phyloP scores from a whole-genome alignment of 306 rosid genomes.

The Acmispon strigosus region DNA sequence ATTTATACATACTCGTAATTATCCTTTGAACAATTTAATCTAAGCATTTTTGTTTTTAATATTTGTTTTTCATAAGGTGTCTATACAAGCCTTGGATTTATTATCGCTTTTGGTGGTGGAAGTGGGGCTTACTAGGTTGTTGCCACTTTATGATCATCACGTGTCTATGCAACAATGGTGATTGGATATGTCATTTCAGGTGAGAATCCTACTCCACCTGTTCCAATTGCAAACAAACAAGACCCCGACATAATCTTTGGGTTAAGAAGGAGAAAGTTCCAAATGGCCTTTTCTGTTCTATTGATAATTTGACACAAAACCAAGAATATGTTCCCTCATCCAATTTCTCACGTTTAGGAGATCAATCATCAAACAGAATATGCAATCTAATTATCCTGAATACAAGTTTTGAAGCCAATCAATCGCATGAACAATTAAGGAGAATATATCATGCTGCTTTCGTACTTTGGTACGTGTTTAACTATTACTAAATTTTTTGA shows the following conservation, averaged over 20 bases:
- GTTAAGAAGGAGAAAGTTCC: not conserved
- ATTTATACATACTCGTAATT: no score
- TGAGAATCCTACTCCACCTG: conserved; percentile 28
- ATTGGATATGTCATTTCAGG: conserved; percentile 13
- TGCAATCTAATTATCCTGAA: not conserved
- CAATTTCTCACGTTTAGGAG: not conserved
- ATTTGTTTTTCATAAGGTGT: not conserved
- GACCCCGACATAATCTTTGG: not conserved
- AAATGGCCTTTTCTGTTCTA: not conserved
- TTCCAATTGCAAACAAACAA: conserved; percentile 18
- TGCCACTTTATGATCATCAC: conserved; percentile 9
- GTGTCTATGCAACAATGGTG: conserved; percentile 13
- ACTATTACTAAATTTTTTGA: not conserved
- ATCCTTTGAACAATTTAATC: no score
- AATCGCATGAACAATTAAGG: not conserved
- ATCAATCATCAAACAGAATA: conserved; percentile 29
- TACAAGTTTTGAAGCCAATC: conserved; percentile 23
- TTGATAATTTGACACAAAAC: conserved; percentile 22
- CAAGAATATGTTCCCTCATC: conserved; percentile 54
- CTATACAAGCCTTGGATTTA: not conserved
- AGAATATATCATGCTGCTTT: conserved; percentile 17
- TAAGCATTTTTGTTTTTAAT: no score
- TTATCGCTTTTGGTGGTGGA: not conserved
- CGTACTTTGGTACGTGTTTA: conserved; percentile 30
- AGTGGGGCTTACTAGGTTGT: conserved; percentile 10